Base-by-base conservation (phyloP, 2,329 filamentous ascomycete genomes). In the Chrysoporthe deuterocubensis region DNA sequence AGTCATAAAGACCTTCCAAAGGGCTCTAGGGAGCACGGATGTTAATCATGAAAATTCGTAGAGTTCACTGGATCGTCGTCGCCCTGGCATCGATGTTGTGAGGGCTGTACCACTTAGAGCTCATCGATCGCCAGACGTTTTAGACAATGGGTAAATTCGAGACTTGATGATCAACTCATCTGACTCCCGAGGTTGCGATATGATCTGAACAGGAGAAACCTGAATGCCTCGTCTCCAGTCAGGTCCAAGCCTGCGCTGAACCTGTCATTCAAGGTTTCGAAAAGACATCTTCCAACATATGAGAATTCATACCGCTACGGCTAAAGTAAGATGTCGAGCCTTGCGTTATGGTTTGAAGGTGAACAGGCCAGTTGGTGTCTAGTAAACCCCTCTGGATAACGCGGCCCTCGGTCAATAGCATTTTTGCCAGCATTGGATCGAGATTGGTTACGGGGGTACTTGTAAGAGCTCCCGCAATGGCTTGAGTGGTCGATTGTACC, bases 11-110 rank as follows among this genome's bases (percentile, higher is more conserved):
- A 11, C 21, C 11, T 4, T 8, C 16, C 11, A 32, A 26, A 16
- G 6, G 48, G 2, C 21, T 52, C 48, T 5, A 5, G 13, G 50
- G 26, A 21, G 16, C 9, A 16, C 11, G 4, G 9, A 52, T 14
- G 7, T 44, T 62, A 37, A 62, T 6, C n/a, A 8, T 37, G 11
- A 40, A 9, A 1, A 21, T 21, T n/a, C 1, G 18, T 37, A 63
- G 61, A 7, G 66, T 68, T 16, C 32, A 62, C 34, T 68, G 62
- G 62, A 42, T 65, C 11, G 62, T 68, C 21, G 66, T 68, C 62
- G 65, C 66, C 48, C n/a, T 68, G 16, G 66, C 62, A 34, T 46
- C 66, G 9, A 54, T 54, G 61, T 13, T 16, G 40, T 62, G 42
- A 62, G 34, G 14, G 37, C 7, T 11, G 21, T 52, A 26, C 2